These are phyloP conservation scores for Rubus parviflorus DNA, from an alignment of 306 rosid genomes.

Conservation along the genomic window DNA sequence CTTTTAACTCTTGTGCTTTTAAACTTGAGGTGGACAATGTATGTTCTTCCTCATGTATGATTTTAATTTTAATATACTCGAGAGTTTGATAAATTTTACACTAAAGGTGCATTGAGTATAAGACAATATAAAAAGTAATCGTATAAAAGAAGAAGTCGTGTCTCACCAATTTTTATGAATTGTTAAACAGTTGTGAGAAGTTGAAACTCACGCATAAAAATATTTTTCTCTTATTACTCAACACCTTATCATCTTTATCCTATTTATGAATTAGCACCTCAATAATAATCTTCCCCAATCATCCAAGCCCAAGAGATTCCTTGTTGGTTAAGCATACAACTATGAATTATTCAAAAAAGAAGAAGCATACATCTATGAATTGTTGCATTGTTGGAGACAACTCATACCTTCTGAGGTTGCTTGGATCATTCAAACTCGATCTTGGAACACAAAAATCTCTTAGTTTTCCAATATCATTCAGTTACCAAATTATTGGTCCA, in stretches of 20 bases:
- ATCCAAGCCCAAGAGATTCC: not conserved
- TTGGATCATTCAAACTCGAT: constrained; percentile 4
- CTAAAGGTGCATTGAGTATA: no score
- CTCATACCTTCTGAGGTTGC: not conserved
- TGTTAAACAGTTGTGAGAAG: not conserved
- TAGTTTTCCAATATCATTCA: not conserved
- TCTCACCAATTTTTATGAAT: not conserved
- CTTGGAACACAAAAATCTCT: constrained; percentile 13
- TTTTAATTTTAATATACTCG: not conserved
- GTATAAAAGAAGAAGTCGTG: not conserved
- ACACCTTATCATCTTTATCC: no score
- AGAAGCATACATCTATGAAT: not conserved
- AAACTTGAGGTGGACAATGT: not conserved
- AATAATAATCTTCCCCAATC: no score
- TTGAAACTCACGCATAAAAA: no score
- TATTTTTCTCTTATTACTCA: no score
- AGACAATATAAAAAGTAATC: no score
- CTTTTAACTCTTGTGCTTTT: not conserved
- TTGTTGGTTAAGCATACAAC: not conserved
- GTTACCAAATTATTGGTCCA: not conserved
- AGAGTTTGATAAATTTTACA: no score
- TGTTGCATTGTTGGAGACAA: constrained; percentile 6
- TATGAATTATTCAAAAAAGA: no score
- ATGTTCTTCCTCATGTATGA: no score
- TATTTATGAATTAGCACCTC: no score